Conservation (phyloP, 1,139 yeast genomes). For the Blastobotrys aristatus region DNA sequence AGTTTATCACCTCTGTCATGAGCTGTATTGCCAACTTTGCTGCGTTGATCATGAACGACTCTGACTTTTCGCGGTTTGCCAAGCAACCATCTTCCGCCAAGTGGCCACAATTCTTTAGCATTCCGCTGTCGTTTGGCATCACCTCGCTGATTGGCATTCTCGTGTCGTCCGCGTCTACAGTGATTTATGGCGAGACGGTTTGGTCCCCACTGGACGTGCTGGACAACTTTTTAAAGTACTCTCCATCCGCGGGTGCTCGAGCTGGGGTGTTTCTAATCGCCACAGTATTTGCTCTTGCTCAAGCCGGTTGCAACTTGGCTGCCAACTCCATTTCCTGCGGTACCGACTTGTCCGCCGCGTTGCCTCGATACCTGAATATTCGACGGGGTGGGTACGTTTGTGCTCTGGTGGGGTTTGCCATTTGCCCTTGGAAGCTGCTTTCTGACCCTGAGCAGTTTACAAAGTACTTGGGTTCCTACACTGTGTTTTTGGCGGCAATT, state of each 20-base stretch:
- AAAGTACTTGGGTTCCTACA: conserved; percentile 76
- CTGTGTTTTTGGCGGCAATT: conserved; percentile 80
- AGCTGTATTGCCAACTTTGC: conserved; percentile 81
- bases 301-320: conserved; percentile 85
- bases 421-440: conserved; percentile 86
- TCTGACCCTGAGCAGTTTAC: conserved; percentile 73
- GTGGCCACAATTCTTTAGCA: conserved; percentile 54
- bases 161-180: conserved; percentile 75
- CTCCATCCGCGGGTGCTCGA: conserved; percentile 60
- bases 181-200: conserved; percentile 61
- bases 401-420: conserved; percentile 68
- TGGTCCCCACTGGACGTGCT: conserved; percentile 88
- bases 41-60: conserved; percentile 79
- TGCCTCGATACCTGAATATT: conserved; percentile 75
- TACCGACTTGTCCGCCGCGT: conserved; percentile 79
- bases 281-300: conserved; percentile 75
- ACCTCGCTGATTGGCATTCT: conserved; percentile 84
- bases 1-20: conserved; percentile 72
- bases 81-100: conserved; percentile 46
- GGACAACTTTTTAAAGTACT: conserved; percentile 55
- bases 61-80: conserved; percentile 86
- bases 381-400: conserved; percentile 80
- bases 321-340: conserved; percentile 90
- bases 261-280: conserved; percentile 85
- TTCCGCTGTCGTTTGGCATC: conserved; percentile 72